phyloP scores from a whole-genome alignment of 169 alveolate genomes.

The Amoebophrya sp. region DNA sequence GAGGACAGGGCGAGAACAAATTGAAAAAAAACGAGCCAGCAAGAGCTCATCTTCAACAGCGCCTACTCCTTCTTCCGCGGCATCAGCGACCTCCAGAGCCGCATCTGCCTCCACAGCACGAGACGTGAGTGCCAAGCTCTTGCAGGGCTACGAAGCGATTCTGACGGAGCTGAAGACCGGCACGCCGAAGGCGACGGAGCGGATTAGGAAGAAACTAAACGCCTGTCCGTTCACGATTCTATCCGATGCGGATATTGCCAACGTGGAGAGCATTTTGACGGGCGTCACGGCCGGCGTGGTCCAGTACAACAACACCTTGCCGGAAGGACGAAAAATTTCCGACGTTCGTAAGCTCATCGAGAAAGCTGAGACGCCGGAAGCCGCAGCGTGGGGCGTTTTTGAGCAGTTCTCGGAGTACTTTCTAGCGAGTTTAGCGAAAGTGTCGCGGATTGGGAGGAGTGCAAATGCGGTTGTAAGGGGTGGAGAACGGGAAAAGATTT shows the following conservation, averaged over 20 bases:
- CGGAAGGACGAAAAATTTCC: not conserved
- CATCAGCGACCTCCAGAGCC: too few relatives aligned
- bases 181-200: not conserved
- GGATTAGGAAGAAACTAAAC: not conserved
- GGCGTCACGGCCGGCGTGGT: not conserved
- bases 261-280: not conserved
- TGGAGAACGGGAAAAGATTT: too few relatives aligned
- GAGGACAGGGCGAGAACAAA: too few relatives aligned
- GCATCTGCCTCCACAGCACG: too few relatives aligned
- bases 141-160: not conserved
- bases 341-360: not conserved
- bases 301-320: constrained; percentile 13
- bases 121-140: not conserved
- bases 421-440: too few relatives aligned
- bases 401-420: not conserved
- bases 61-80: too few relatives aligned
- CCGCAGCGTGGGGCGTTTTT: not conserved
- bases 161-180: not conserved
- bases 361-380: not conserved
- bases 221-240: not conserved
- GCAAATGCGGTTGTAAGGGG: too few relatives aligned
- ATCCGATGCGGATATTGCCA: not conserved
- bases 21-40: too few relatives aligned
- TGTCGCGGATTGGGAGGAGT: too few relatives aligned
- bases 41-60: too few relatives aligned